Evolutionary conservation across 1,284 basidiomycete species (phyloP).

Genomic region (Ceratobasidium sp.): DNA sequence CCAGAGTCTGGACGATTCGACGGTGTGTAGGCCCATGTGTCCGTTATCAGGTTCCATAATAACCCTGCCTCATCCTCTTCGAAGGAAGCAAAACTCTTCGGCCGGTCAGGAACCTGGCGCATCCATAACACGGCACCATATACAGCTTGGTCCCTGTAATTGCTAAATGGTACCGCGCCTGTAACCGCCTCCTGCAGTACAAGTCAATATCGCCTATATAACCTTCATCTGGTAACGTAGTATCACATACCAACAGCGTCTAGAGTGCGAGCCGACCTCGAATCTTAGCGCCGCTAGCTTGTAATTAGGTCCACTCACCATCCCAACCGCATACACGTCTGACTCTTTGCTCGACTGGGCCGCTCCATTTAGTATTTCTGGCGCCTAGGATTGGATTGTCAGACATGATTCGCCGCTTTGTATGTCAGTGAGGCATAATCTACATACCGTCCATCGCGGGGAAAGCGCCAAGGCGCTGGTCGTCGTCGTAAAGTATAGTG

Average conservation of each 20-base stretch:
- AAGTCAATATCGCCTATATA: background rate
- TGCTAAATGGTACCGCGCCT: background rate
- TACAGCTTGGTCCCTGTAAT: background rate
- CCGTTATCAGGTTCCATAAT: background rate
- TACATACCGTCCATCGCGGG: slow-evolving; percentile 6
- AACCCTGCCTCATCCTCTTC: background rate
- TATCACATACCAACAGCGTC: background rate
- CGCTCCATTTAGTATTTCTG: background rate
- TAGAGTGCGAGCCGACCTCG: background rate
- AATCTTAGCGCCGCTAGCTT: background rate
- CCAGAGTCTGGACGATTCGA: background rate
- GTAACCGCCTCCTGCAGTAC: background rate
- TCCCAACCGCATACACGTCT: slow-evolving; percentile 34
- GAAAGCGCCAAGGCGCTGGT: background rate
- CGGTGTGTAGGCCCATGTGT: background rate
- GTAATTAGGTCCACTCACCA: slow-evolving; percentile 6
- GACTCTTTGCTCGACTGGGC: background rate
- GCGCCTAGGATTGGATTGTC: background rate
- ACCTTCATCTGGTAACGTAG: background rate
- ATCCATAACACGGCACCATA: background rate
- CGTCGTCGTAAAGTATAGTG: background rate
- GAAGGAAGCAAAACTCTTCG: background rate
- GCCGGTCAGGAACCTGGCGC: background rate
- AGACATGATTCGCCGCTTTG: too few species aligned
- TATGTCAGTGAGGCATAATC: too few species aligned